phyloP scores from a whole-genome alignment of 345 rosid genomes.

The Xanthoceras sorbifolium region DNA sequence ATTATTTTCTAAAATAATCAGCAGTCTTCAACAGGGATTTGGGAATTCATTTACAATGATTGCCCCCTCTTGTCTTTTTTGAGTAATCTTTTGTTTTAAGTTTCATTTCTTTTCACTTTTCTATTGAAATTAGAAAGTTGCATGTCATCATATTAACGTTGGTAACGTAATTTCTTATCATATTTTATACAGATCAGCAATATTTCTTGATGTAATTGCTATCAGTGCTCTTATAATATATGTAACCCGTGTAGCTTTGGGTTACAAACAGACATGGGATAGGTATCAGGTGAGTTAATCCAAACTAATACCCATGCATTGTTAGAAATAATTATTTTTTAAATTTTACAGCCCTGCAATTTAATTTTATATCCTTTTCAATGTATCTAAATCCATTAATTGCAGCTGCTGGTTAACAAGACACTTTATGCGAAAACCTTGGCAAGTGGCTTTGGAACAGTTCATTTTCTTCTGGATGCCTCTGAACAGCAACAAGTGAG shows the following conservation, averaged over 20 bases:
- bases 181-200: slow-evolving; percentile 63
- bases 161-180: neutral
- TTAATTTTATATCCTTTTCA: neutral
- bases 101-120: slow-evolving; percentile 12
- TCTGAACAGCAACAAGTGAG: slow-evolving; percentile 94
- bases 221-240: slow-evolving; percentile 76
- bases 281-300: slow-evolving; percentile 80
- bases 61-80: neutral
- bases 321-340: neutral
- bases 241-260: slow-evolving; percentile 82
- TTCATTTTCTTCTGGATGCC: slow-evolving; percentile 95
- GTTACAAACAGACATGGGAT: slow-evolving; percentile 98
- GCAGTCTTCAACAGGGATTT: neutral
- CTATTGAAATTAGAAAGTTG: neutral
- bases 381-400: slow-evolving; percentile 17
- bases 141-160: neutral
- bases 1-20: neutral
- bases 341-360: neutral
- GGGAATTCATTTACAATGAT: neutral
- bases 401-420: slow-evolving; percentile 87
- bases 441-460: slow-evolving; percentile 95
- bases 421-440: slow-evolving; percentile 95
- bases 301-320: slow-evolving; percentile 1
- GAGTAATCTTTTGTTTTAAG: neutral
- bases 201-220: slow-evolving; percentile 85